Conservation (phyloP, 306 rosid genomes). For the Vigna nakashimae region DNA sequence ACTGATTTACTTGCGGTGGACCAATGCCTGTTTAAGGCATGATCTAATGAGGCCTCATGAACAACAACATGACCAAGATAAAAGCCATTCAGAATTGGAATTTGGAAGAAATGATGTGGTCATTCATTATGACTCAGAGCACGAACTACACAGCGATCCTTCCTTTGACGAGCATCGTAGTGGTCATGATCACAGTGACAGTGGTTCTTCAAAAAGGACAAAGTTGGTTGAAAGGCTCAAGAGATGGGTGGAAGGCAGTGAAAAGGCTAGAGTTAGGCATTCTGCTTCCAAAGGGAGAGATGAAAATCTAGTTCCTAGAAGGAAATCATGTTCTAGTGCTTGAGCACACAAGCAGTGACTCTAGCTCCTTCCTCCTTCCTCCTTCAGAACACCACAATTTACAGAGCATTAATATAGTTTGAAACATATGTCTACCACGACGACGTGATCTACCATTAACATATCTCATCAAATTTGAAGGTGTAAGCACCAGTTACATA, state of each 20-base stretch:
- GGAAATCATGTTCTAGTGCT: constrained; percentile 61
- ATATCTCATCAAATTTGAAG: neutral
- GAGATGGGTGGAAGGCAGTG: constrained; percentile 66
- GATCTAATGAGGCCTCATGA: constrained; percentile 51
- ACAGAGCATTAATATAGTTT: neutral
- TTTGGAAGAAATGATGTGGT: constrained; percentile 46
- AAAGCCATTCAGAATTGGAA: constrained; percentile 33
- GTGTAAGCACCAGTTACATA: neutral
- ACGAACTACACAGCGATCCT: constrained; percentile 46
- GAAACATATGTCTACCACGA: neutral
- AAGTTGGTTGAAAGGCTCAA: constrained; percentile 60
- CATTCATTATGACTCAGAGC: constrained; percentile 48
- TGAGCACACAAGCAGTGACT: constrained; percentile 7
- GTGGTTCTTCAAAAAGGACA: constrained; percentile 40
- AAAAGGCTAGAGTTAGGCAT: constrained; percentile 46
- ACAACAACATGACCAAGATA: constrained; percentile 40
- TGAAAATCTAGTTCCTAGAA: constrained; percentile 47
- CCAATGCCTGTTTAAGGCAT: constrained; percentile 64
- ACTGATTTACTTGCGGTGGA: constrained; percentile 62
- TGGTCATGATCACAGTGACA: constrained; percentile 34
- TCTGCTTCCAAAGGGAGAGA: constrained; percentile 35
- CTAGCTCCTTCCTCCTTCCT: neutral
- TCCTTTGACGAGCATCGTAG: constrained; percentile 39
- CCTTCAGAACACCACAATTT: neutral
- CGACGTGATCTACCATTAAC: neutral